phyloP scores from a whole-genome alignment of 2,329 filamentous ascomycete species.

The Cladobotryum protrusum region DNA sequence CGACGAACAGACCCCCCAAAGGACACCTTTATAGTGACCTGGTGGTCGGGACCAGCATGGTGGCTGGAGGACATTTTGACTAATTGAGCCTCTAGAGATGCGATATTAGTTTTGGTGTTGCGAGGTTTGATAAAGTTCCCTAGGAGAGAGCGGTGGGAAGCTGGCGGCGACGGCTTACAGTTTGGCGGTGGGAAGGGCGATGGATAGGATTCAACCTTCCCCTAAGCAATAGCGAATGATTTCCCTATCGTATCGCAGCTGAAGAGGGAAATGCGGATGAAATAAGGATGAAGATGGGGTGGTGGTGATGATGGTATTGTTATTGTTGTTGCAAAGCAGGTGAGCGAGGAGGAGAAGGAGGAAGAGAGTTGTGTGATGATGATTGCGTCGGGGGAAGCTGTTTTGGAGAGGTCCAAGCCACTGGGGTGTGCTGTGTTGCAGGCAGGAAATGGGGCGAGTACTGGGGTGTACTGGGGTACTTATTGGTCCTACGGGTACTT shows the following conservation, averaged over 20 bases:
- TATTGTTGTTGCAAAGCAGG: not conserved
- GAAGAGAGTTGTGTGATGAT: not conserved
- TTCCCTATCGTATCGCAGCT: too few species aligned
- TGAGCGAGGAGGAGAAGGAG: not conserved
- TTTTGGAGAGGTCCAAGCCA: too few species aligned
- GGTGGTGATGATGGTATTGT: too few species aligned
- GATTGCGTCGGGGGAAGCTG: not conserved
- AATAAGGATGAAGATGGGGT: too few species aligned
- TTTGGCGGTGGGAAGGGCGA: not conserved
- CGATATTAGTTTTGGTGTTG: not conserved
- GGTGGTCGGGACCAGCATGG: slow-evolving; percentile 21
- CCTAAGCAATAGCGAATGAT: too few species aligned
- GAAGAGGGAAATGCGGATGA: too few species aligned
- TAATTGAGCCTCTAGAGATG: slow-evolving; percentile 1
- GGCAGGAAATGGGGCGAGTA: slow-evolving; percentile 1
- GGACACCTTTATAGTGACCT: slow-evolving; percentile 78
- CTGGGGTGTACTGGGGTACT: not conserved
- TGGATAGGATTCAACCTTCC: not conserved
- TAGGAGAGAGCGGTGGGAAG: slow-evolving; percentile 4
- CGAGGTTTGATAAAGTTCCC: not conserved
- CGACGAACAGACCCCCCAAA: slow-evolving; percentile 70
- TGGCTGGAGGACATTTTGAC: slow-evolving; percentile 10
- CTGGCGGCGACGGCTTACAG: slow-evolving; percentile 3
- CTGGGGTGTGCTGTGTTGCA: too few species aligned
- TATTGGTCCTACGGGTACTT: not conserved